These are phyloP conservation scores for Xylariaceae sp. DNA, from an alignment of 2,329 filamentous ascomycete genomes.

Conservation along the genomic window DNA sequence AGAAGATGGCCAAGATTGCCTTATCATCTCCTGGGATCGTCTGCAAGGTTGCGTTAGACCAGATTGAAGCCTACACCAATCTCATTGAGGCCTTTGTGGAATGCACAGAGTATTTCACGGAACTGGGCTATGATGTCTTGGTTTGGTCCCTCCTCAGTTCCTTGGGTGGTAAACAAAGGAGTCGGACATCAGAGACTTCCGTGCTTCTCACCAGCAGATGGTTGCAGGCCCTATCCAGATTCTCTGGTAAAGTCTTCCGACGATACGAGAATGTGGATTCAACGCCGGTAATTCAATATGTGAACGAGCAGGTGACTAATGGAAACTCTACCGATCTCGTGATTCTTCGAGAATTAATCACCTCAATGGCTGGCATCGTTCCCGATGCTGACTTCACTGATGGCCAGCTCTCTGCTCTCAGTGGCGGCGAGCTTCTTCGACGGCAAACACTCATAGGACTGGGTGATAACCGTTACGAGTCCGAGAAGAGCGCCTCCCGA, in stretches of 20 bases:
- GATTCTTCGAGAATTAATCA: constrained; percentile 83
- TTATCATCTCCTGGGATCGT: constrained; percentile 86
- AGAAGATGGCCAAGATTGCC: constrained; percentile 85
- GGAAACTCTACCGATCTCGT: constrained; percentile 88
- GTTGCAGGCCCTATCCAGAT: constrained; percentile 84
- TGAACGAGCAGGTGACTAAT: constrained; percentile 72
- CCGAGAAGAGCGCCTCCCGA: constrained; percentile 67
- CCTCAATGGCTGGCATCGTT: constrained; percentile 89
- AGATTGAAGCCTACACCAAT: constrained; percentile 92
- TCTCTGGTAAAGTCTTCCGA: constrained; percentile 84
- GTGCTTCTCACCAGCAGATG: constrained; percentile 78
- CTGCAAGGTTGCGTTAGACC: constrained; percentile 79
- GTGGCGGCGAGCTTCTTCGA: constrained; percentile 73
- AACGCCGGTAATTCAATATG: constrained; percentile 81
- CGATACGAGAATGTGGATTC: constrained; percentile 80
- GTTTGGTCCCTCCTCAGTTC: constrained; percentile 86
- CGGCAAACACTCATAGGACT: constrained; percentile 74
- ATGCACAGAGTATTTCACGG: constrained; percentile 89
- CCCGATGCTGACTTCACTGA: constrained; percentile 85
- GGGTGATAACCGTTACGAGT: constrained; percentile 75
- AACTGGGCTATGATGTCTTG: constrained; percentile 85
- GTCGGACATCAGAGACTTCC: constrained; percentile 56
- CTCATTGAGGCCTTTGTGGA: constrained; percentile 92
- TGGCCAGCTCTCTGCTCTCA: constrained; percentile 78
- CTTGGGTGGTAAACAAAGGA: constrained; percentile 55